Base-by-base conservation (phyloP, 345 rosid species). In the Trapa bicornis region DNA sequence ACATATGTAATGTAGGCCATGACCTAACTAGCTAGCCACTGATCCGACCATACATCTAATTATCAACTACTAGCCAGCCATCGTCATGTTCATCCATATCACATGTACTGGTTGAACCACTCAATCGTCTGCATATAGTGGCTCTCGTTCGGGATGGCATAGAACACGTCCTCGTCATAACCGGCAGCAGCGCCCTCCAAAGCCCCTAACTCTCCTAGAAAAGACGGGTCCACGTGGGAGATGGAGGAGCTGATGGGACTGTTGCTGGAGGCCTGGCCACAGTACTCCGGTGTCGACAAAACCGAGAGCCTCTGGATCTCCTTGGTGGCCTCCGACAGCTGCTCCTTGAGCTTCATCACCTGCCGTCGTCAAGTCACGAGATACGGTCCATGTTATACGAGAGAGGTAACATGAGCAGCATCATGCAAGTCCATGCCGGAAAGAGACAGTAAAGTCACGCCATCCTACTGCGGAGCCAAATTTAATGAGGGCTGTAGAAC, bases 301-400 rank as follows among this genome's bases (percentile, higher is more conserved):
- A 50, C 22, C 0, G 85, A 61, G 5, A 81, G 69, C 74, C 77
- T 76, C 47, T 80, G 77, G 16, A 86, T 82, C 67, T 89, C 86
- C n/a, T 73, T 85, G 54, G 79, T 76, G 13, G 90, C 78, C 43
- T 81, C 90, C 1, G 52, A 56, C 7, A 85, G 52, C 47, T 84
- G 82, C 35, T 81, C 87, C 13, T 78, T 81, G 42, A 89, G 78
- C 72, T 78, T 77, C 37, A 82, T 1, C 8, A 89, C 82, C 98
- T 87, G 67, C 17, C 60, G 16, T 37, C 29, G 29, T 22, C 29
- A 22, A 22, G 29, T 22, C 29, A 22, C 29, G 29, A 22, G 29
- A 22, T 22, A 22, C 29, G 29, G 29, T 22, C 29, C 29, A 22
- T 22, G 29, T 22, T 22, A 22, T 22, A 22, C 29, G 29, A 22